Evolutionary conservation across 192 early-diverging fungal genomes (phyloP).

Genomic region (Coemansia sp.): DNA sequence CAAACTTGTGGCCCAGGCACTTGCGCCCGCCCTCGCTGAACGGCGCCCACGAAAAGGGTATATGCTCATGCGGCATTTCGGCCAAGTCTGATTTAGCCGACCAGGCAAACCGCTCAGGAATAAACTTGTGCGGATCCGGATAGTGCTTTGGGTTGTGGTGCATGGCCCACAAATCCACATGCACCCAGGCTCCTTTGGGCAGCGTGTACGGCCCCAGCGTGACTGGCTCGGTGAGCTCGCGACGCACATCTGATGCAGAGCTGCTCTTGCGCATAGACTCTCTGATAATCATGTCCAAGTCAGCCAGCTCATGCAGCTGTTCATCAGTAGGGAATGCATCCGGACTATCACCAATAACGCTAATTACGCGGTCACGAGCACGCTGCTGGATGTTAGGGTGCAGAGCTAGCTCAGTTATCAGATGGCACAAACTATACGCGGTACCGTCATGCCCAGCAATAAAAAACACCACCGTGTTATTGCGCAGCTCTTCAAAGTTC

Average conservation of each 20-base stretch:
- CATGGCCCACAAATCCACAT: constrained; percentile 58
- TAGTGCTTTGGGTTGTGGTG: constrained; percentile 55
- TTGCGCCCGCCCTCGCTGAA: constrained; percentile 61
- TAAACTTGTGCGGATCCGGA: constrained; percentile 50
- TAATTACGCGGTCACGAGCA: constrained; percentile 45
- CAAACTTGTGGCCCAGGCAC: constrained; percentile 66
- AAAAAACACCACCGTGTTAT: constrained; percentile 56
- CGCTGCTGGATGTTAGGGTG: constrained; percentile 45
- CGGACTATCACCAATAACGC: constrained; percentile 48
- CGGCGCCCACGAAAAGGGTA: constrained; percentile 55
- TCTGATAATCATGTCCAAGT: constrained; percentile 55
- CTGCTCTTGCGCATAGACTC: constrained; percentile 53
- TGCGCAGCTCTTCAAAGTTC: constrained; percentile 47
- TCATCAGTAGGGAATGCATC: constrained; percentile 54
- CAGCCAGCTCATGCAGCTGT: constrained; percentile 49
- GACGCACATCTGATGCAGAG: constrained; percentile 34
- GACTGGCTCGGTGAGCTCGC: constrained; percentile 51
- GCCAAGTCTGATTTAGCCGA: not conserved
- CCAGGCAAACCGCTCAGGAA: constrained; percentile 56
- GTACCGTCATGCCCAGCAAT: constrained; percentile 59
- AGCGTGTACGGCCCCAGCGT: constrained; percentile 50
- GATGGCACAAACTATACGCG: constrained; percentile 33
- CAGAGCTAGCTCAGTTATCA: constrained; percentile 54
- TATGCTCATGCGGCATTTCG: constrained; percentile 8
- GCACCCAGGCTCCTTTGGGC: constrained; percentile 53